Percentiles rank a stretch among this genome's conserved stretches.
These are phyloP conservation scores for Podospora sp. DNA, from an alignment of 495 filamentous ascomycete genomes.

Conservation along the genomic window DNA sequence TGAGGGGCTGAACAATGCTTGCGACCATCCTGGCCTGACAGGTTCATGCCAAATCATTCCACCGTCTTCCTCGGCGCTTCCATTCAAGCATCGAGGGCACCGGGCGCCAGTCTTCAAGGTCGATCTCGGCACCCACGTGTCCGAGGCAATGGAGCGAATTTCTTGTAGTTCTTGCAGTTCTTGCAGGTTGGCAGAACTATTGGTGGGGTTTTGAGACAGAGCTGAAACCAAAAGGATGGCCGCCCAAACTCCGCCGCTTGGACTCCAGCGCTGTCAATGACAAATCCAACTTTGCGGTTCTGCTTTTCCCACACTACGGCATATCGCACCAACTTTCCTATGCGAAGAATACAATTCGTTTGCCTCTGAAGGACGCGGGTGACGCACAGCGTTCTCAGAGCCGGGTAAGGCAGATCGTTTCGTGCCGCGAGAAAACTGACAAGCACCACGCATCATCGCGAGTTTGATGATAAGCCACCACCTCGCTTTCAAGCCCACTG, in stretches of 20 bases:
- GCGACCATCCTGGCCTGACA: not conserved
- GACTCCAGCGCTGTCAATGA: constrained; percentile 15
- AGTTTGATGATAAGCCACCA: not conserved
- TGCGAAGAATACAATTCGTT: not conserved
- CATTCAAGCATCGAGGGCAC: not conserved
- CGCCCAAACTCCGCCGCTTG: constrained; percentile 20
- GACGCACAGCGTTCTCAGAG: not conserved
- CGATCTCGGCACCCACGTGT: constrained; percentile 15
- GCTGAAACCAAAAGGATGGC: constrained; percentile 15
- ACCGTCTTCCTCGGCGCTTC: constrained; percentile 14
- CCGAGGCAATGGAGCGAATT: constrained; percentile 6
- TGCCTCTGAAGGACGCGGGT: not conserved
- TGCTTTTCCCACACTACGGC: not conserved
- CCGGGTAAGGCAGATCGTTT: not conserved
- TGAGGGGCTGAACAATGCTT: not conserved
- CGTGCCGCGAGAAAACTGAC: not conserved
- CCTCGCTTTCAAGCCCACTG: not conserved
- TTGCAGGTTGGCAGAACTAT: not conserved
- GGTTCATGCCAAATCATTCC: not conserved
- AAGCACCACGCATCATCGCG: not conserved
- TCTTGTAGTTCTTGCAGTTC: not conserved
- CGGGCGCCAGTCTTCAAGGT: constrained; percentile 1
- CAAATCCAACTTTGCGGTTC: constrained; percentile 10
- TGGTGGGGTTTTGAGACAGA: constrained; percentile 10
- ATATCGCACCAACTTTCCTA: not conserved